Conservation (phyloP, 495 filamentous ascomycete genomes). For the Penicillium fimorum region DNA sequence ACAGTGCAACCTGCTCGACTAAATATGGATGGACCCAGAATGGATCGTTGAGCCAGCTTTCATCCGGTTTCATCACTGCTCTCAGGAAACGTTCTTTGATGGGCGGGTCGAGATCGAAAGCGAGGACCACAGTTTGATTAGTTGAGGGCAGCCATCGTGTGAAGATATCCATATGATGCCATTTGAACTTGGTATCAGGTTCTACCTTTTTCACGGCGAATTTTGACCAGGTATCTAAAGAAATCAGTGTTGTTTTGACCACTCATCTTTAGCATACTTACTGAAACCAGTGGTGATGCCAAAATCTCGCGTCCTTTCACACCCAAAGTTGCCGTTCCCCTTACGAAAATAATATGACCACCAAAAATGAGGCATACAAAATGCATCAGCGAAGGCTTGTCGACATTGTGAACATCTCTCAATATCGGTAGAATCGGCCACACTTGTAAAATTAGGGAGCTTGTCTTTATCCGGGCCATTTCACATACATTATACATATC, state of each 20-base stretch:
- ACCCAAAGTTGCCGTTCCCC: conserved; percentile 6
- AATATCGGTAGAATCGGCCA: neutral
- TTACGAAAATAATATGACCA: conserved; percentile 6
- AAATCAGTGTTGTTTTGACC: neutral
- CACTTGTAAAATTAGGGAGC: neutral
- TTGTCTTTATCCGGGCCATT: neutral
- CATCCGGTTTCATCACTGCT: conserved; percentile 2
- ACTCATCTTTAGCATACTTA: neutral
- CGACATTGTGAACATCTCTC: conserved; percentile 6
- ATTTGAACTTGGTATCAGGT: neutral
- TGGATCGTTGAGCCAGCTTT: conserved; percentile 12
- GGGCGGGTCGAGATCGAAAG: conserved; percentile 26
- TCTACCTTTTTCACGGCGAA: conserved; percentile 9
- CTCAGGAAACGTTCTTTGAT: conserved; percentile 1
- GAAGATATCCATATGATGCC: conserved; percentile 18
- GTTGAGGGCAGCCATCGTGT: conserved; percentile 25
- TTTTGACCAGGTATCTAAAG: conserved; percentile 10
- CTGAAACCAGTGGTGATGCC: conserved; percentile 7
- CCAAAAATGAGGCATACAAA: conserved; percentile 14
- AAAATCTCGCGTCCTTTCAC: conserved; percentile 4
- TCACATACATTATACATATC: conserved; percentile 5
- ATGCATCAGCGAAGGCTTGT: neutral
- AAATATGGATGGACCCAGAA: conserved; percentile 18
- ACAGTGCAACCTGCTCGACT: conserved; percentile 16
- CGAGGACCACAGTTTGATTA: conserved; percentile 25